phyloP scores from a whole-genome alignment of 768 basidiomycete genomes.

The Trametes sanguinea region DNA sequence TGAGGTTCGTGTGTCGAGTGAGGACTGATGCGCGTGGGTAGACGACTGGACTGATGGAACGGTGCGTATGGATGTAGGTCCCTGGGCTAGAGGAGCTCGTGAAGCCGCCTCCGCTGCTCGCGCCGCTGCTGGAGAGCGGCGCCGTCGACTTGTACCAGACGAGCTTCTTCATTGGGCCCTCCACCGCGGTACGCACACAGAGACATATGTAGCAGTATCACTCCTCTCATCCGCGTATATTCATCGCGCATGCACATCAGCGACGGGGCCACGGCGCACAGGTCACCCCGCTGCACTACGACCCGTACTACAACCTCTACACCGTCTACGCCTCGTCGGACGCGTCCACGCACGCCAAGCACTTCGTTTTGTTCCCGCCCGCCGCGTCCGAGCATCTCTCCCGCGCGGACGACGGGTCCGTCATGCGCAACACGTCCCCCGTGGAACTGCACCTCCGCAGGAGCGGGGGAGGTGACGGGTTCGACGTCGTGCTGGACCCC shows the following conservation, averaged over 20 bases:
- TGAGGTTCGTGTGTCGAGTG: constrained; percentile 19
- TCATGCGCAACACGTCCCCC: constrained; percentile 23
- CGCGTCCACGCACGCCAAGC: constrained; percentile 23
- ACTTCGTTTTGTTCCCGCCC: constrained; percentile 28
- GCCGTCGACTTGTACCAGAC: constrained; percentile 28
- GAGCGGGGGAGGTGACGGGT: neutral
- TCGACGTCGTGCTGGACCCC: constrained; percentile 7
- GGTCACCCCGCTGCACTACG: constrained; percentile 30
- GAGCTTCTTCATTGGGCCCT: constrained; percentile 29
- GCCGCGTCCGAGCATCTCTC: constrained; percentile 10
- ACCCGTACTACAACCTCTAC: constrained; percentile 31
- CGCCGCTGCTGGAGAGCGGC: constrained; percentile 13
- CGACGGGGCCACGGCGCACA: neutral
- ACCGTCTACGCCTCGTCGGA: constrained; percentile 26
- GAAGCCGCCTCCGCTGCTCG: constrained; percentile 18
- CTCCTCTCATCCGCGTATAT: neutral
- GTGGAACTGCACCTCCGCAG: constrained; percentile 16
- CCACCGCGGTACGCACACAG: constrained; percentile 17
- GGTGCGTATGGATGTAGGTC: constrained; percentile 1
- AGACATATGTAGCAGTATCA: no score
- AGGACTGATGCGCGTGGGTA: neutral
- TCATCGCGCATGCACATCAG: neutral
- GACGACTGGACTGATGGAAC: neutral
- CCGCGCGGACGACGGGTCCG: neutral
- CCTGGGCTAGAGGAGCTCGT: constrained; percentile 12